These are phyloP conservation scores for Cyclotella atomus DNA, from an alignment of 108 stramenopile genomes.

Conservation along the genomic window DNA sequence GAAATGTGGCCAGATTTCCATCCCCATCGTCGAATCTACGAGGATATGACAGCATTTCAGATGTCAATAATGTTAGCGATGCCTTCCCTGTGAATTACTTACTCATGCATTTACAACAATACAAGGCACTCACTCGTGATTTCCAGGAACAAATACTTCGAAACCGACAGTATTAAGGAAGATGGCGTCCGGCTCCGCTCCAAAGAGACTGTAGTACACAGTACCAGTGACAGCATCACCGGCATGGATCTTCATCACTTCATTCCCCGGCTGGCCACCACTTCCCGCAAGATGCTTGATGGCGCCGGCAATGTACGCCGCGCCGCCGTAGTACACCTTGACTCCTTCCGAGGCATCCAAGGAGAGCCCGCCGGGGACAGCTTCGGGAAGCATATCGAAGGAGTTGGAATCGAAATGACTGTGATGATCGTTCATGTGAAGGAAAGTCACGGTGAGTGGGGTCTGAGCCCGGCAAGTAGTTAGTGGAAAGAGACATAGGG, in stretches of 20 bases:
- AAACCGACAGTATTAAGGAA: constrained; percentile 53
- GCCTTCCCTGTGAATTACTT: background rate
- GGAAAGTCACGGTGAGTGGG: constrained; percentile 14
- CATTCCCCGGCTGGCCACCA: constrained; percentile 1
- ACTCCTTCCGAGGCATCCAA: constrained; percentile 4
- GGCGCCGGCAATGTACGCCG: constrained; percentile 15
- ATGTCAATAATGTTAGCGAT: background rate
- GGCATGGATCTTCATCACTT: constrained; percentile 60
- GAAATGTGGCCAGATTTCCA: constrained; percentile 42
- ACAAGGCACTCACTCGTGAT: no score
- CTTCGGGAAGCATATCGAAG: constrained; percentile 23
- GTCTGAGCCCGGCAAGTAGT: background rate
- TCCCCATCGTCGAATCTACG: constrained; percentile 60
- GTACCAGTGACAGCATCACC: constrained; percentile 67
- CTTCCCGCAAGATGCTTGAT: constrained; percentile 18
- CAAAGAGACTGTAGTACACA: constrained; percentile 50
- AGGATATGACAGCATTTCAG: background rate
- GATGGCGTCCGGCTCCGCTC: constrained; percentile 48
- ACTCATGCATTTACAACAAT: no score
- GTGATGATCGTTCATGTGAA: constrained; percentile 67
- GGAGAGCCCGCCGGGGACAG: constrained; percentile 1
- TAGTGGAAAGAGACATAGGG: background rate
- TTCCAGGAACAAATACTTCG: constrained; percentile 57
- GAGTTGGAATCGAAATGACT: constrained; percentile 33
- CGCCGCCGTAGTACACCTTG: constrained; percentile 36